Evolutionary conservation across 345 rosid genomes (phyloP).

Genomic region (Boechera retrofracta): DNA sequence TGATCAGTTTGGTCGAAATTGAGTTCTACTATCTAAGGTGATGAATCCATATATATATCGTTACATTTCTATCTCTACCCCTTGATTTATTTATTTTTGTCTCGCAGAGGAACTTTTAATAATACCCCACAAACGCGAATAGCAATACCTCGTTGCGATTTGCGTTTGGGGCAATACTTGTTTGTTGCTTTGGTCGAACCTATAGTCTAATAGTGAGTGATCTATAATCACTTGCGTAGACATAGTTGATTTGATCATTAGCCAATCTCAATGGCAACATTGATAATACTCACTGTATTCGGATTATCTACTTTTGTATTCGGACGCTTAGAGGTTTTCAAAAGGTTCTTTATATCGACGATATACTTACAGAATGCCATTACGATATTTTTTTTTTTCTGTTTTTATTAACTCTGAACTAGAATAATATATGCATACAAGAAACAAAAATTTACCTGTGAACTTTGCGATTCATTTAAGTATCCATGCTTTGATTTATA

Average conservation of each 20-base stretch:
- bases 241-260: slow-evolving; percentile 4
- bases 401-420: not conserved
- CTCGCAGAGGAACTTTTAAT: not conserved
- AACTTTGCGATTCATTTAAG: not conserved
- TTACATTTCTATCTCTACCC: not conserved
- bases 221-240: slow-evolving; percentile 25
- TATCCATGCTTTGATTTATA: not conserved
- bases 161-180: not conserved
- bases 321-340: not conserved
- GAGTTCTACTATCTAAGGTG: slow-evolving; percentile 1
- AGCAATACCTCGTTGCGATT: slow-evolving; percentile 10
- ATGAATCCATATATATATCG: slow-evolving; percentile 10
- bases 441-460: not conserved
- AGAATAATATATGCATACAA: not conserved
- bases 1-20: not conserved
- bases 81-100: not conserved
- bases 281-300: not conserved
- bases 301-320: slow-evolving; percentile 22
- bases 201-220: slow-evolving; percentile 22
- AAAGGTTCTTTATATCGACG: not conserved
- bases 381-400: not conserved
- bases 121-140: slow-evolving; percentile 4
- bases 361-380: not conserved
- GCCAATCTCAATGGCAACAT: not conserved
- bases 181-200: slow-evolving; percentile 10